Evolutionary conservation across 768 basidiomycete genomes (phyloP), one percentile per base, ranked within the genome.

Genomic region (Suillus sp.): DNA sequence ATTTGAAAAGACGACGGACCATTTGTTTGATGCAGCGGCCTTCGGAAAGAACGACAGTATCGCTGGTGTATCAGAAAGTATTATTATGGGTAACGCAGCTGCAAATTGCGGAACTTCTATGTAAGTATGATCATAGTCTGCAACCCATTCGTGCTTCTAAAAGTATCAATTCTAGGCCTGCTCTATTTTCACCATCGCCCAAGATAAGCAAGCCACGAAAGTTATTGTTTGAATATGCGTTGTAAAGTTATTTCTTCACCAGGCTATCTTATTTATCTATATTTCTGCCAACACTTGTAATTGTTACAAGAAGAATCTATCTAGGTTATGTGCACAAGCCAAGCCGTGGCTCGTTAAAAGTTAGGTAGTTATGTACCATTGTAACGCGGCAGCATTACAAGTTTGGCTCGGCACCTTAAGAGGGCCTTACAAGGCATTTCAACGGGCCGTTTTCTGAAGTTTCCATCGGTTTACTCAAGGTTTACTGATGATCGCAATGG

Each of bases 1-100:
- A 30, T 99, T 99, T 76, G 97, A 99, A 78, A 99, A 99, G 81
- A 99, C 97, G 18, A 99, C 97, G 16, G 97, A 99, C 79, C 97
- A 99, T 76, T 79, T 99, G 64, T 99, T 99, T 78, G 95, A 99
- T 71, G 97, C 97, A 2, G 91, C 97, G 11, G 93, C 97, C 2
- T 96, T 91, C 74, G 94, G 95, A 13, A 99, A 99, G 77, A 94
- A 88, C 57, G 97, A 99, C 71, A 86, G 85, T 62, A 97, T 99
- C 60, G 89, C 93, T 35, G 97, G 97, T 58, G 96, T 99, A 7
- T 99, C 97, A 22, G 97, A 99, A 76, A 98, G 96, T 74, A 99
- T 99, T 74, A 99, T 99, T 76, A 96, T 99, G 95, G 96, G 96
- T 37, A 97, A 96, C 70, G 89, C 96, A 42, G 95, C 96, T 1